These are phyloP conservation scores for Deinandra increscens DNA, from an alignment of 129 eudicot species.

Conservation along the genomic window DNA sequence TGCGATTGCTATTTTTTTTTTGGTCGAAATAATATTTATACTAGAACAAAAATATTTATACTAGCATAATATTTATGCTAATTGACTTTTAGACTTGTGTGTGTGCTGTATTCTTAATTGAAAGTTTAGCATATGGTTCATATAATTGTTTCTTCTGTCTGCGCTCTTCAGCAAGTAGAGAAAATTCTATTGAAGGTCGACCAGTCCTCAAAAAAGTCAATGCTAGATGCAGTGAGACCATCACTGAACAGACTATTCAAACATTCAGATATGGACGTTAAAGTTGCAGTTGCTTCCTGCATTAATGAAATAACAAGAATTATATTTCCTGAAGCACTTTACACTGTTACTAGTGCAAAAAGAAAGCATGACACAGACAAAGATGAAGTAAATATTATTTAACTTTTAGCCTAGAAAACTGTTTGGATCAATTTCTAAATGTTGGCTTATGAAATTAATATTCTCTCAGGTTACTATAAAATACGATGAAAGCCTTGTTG, in stretches of 20 bases:
- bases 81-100: too few species aligned
- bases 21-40: too few species aligned
- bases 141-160: constrained; percentile 12
- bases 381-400: constrained; percentile 44
- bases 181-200: constrained; percentile 58
- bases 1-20: background rate
- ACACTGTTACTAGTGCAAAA: constrained; percentile 50
- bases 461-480: constrained; percentile 39
- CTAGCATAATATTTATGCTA: too few species aligned
- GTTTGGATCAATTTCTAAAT: constrained; percentile 8
- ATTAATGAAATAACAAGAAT: constrained; percentile 93
- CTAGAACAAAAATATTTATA: background rate
- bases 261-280: constrained; percentile 76
- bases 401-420: background rate
- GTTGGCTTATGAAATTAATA: background rate
- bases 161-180: constrained; percentile 57
- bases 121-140: too few species aligned
- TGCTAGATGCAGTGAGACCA: constrained; percentile 69
- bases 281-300: constrained; percentile 88
- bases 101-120: too few species aligned
- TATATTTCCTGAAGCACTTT: constrained; percentile 97
- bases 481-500: constrained; percentile 57
- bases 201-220: constrained; percentile 74
- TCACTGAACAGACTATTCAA: constrained; percentile 47
- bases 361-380: constrained; percentile 60